phyloP scores from a whole-genome alignment of 768 basidiomycete species.

The Wakefieldia striispora region DNA sequence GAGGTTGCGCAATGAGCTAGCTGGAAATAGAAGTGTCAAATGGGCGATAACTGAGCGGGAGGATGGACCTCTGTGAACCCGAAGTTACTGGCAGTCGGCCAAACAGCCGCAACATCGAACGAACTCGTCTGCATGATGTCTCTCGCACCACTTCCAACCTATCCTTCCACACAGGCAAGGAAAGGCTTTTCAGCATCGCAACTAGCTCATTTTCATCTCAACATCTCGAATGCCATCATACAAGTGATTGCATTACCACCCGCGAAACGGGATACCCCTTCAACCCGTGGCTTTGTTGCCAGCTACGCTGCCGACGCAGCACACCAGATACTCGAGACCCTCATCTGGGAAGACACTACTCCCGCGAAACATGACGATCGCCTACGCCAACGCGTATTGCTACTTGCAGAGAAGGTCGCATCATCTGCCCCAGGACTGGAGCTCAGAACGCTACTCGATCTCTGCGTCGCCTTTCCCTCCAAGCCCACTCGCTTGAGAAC shows the following conservation, averaged over 20 bases:
- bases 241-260: conserved; percentile 48
- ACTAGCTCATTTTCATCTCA: conserved; percentile 43
- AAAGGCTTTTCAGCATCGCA: conserved; percentile 53
- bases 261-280: conserved; percentile 43
- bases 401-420: conserved; percentile 57
- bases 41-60: no score
- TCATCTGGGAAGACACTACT: conserved; percentile 53
- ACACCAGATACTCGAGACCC: conserved; percentile 45
- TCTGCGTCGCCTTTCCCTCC: conserved; percentile 54
- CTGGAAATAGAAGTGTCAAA: no score
- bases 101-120: no score
- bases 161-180: conserved; percentile 50
- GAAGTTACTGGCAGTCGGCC: no score
- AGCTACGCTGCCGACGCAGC: conserved; percentile 61
- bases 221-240: conserved; percentile 47
- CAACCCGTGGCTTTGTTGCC: conserved; percentile 49
- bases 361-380: conserved; percentile 37
- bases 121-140: no score
- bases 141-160: no score
- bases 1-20: no score
- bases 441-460: conserved; percentile 56
- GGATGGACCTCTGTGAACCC: no score
- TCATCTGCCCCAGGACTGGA: conserved; percentile 42
- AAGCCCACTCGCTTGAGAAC: conserved; percentile 44
- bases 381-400: conserved; percentile 48